Evolutionary conservation across 345 rosid genomes (phyloP), one percentile per base, ranked within the genome.

Genomic region (Brassica carinata): DNA sequence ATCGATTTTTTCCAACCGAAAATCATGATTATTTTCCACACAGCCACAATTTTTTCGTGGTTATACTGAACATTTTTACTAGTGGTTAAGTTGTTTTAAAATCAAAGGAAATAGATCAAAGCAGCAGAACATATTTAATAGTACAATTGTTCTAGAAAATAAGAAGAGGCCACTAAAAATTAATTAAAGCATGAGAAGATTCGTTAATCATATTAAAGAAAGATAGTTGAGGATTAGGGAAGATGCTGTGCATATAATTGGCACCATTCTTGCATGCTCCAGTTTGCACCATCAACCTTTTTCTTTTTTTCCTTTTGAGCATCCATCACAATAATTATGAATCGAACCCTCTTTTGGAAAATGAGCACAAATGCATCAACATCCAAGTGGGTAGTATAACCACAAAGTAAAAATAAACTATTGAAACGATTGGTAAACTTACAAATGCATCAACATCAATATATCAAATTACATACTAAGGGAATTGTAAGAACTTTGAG

Each of bases 171-270:
- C 27, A 18, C 11, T 71, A 15, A 66, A 53, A 51, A 51, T 2
- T 51, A 64, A 55, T 38, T 65, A 79, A 72, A 79, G 11, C 36
- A 51, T 17, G 48, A 64, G 7, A 72, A 65, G 61, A 78, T 72
- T 71, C 72, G 36, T 59, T 8, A 33, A 55, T 8, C 48, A 6
- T 36, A 57, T 78, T 64, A 57, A 57, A 57, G 67, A 48, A 17
- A 23, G 17, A 53, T 55, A 72, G 66, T 72, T 72, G 82, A 78
- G 4, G 65, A 71, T 78, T 64, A 64, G 38, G 64, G 76, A 72
- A 79, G 45, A 65, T 51, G 77, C 59, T 72, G 23, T 78, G 72
- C 64, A 79, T 72, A 55, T 66, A 79, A 79, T 72, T 79, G 72
- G 5, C 73, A 72, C 48, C 73, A 66, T 64, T 71, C 62, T 71